phyloP scores from a whole-genome alignment of 345 rosid species.

The Kernera saxatilis region DNA sequence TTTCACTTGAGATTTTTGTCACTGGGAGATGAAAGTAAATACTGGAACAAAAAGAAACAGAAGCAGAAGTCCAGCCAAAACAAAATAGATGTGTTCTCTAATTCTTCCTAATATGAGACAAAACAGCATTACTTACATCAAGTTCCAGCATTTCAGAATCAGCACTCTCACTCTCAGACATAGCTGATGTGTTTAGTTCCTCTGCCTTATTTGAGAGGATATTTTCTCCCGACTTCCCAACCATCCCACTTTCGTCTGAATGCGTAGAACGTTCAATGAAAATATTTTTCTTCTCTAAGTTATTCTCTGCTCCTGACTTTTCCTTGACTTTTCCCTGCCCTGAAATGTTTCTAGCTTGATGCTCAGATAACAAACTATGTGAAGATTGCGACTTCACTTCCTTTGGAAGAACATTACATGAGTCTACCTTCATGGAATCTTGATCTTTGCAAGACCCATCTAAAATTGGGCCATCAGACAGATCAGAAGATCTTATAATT shows the following conservation, averaged over 20 bases:
- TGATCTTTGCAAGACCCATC: constrained; percentile 32
- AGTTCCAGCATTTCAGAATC: constrained; percentile 73
- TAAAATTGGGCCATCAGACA: constrained; percentile 32
- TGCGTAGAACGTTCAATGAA: constrained; percentile 21
- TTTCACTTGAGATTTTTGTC: constrained; percentile 1
- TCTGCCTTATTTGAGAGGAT: constrained; percentile 32
- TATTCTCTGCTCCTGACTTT: constrained; percentile 35
- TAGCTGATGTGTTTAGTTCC: constrained; percentile 36
- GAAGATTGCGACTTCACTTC: constrained; percentile 10
- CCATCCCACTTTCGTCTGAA: constrained; percentile 31
- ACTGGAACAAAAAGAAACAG: not conserved
- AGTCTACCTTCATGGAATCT: constrained; percentile 31
- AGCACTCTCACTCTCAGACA: constrained; percentile 50
- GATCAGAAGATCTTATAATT: constrained; percentile 37
- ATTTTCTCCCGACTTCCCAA: constrained; percentile 32
- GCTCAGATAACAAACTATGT: not conserved
- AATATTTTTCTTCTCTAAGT: constrained; percentile 15
- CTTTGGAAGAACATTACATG: not conserved
- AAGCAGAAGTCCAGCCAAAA: not conserved
- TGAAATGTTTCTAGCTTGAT: constrained; percentile 2
- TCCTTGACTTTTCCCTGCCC: constrained; percentile 6
- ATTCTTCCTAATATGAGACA: not conserved
- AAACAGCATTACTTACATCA: constrained; percentile 59
- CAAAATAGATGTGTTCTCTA: not conserved
- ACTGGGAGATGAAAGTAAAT: not conserved